Percentiles rank a stretch among this genome's conserved stretches.
Conservation (phyloP, 1,284 basidiomycete species). For the Pseudozyma pruni region DNA sequence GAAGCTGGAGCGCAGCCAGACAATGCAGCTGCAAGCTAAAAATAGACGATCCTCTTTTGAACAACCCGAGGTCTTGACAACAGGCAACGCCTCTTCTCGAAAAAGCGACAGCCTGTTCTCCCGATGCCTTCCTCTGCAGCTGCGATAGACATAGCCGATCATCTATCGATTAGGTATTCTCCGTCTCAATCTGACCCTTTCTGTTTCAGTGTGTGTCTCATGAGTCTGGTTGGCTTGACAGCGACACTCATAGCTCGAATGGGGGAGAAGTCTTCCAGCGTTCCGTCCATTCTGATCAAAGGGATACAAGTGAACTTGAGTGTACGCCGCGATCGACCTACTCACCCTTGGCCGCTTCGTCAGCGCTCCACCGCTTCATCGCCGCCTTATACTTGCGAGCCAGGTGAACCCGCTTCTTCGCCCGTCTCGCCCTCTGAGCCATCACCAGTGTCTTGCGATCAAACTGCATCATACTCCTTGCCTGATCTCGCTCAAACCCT, state of each 20-base stretch:
- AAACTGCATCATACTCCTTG: constrained; percentile 48
- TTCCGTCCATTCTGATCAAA: no score
- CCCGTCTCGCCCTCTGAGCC: constrained; percentile 52
- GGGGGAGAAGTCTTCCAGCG: no score
- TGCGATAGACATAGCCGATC: background rate
- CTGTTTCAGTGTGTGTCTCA: constrained; percentile 4
- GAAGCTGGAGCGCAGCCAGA: no score
- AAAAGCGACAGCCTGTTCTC: no score
- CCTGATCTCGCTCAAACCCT: constrained; percentile 47
- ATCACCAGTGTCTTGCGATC: constrained; percentile 42
- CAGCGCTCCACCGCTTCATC: constrained; percentile 16
- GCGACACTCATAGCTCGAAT: no score
- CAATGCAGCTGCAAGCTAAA: constrained; percentile 22
- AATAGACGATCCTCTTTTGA: no score
- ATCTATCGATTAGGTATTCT: background rate
- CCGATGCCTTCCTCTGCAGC: constrained; percentile 21
- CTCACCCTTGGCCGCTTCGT: background rate
- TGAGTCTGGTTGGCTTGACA: no score
- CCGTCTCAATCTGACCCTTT: no score
- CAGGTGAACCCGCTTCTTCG: constrained; percentile 34
- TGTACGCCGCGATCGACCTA: no score
- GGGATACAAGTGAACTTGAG: no score
- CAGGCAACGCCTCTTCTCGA: no score
- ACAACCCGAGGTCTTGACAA: no score
- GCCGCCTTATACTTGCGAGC: constrained; percentile 18